Evolutionary conservation across 192 early-diverging fungal genomes (phyloP).

Genomic region (Coemansia guatemalensis): DNA sequence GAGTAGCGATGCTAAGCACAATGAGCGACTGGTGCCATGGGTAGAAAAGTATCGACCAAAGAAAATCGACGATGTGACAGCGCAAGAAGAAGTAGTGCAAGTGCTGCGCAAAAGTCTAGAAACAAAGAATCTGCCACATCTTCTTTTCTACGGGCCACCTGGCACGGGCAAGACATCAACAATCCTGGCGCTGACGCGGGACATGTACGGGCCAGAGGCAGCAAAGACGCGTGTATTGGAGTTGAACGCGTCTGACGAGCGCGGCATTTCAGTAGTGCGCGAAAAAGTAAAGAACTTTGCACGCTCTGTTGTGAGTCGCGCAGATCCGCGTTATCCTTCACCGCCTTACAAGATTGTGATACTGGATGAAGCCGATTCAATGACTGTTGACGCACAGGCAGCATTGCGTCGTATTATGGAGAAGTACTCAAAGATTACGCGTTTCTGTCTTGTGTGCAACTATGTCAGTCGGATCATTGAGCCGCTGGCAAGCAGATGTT

Average conservation of each 20-base stretch:
- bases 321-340: slow-evolving; percentile 43
- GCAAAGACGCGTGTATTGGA: slow-evolving; percentile 82
- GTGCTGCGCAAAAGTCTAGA: slow-evolving; percentile 83
- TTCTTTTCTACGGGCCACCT: slow-evolving; percentile 97
- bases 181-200: slow-evolving; percentile 80
- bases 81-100: slow-evolving; percentile 86
- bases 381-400: slow-evolving; percentile 93
- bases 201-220: slow-evolving; percentile 68
- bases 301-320: slow-evolving; percentile 59
- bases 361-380: slow-evolving; percentile 96
- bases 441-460: slow-evolving; percentile 86
- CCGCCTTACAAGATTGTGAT: slow-evolving; percentile 97
- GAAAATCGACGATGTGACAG: slow-evolving; percentile 79
- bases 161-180: slow-evolving; percentile 98
- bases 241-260: slow-evolving; percentile 96
- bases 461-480: slow-evolving; percentile 80
- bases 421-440: slow-evolving; percentile 85
- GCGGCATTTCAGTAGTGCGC: slow-evolving; percentile 91
- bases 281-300: slow-evolving; percentile 96
- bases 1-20: background rate
- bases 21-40: slow-evolving; percentile 63
- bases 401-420: slow-evolving; percentile 95
- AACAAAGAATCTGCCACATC: slow-evolving; percentile 91
- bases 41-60: slow-evolving; percentile 96
- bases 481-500: slow-evolving; percentile 89